Base-by-base conservation (phyloP, 805 yeast genomes). In the Yarrowia sp. region DNA sequence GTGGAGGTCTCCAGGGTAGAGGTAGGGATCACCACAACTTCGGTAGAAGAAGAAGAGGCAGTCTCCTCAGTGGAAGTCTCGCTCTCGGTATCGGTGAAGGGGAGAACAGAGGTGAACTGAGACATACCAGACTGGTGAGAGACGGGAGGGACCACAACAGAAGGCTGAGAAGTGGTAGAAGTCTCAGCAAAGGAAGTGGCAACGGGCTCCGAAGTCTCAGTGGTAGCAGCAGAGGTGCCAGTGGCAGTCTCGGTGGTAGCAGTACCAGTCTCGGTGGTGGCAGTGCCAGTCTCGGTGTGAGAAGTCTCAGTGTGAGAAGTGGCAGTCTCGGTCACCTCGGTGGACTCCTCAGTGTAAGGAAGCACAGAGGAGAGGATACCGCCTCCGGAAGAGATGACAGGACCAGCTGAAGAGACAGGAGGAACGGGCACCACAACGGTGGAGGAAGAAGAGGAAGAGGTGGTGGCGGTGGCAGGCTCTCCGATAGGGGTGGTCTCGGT, bases 211-310 rank as follows among this genome's bases (percentile, higher is more conserved):
- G 31, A 4, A 8, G 55, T 35, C 41, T 33, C 42, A 9, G 15
- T 1, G 13, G 55, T 13, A 14, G 32, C 32, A 18, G 35, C 33
- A 10, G 64, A 15, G 3, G 64, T n/a, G 57, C 66, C 35, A 22
- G 42, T 42, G 47, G 55, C 44, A 22, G 68, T 35, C 58, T 60
- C 44, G 28, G 44, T 43, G 31, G 51, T 13, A 28, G 65, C 17
- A 15, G 51, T 13, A 28, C 58, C 17, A 15, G 44, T 41, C 22
- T 22, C 47, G 14, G 9, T 9, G 32, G 47, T 18, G 28, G 45
- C 31, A 18, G 45, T 18, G n/a, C n/a, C 28, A 18, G 57, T 11
- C 43, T 50, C 55, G 13, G 35, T 31, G 8, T 58, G 3, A 33
- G 61, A 3, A 47, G 51, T 32, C 22, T 32, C 51, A 15, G 41